Percentiles rank a stretch among this genome's conserved stretches.
phyloP scores from a whole-genome alignment of 1,139 yeast genomes.

The Saccharomyces uvarum region DNA sequence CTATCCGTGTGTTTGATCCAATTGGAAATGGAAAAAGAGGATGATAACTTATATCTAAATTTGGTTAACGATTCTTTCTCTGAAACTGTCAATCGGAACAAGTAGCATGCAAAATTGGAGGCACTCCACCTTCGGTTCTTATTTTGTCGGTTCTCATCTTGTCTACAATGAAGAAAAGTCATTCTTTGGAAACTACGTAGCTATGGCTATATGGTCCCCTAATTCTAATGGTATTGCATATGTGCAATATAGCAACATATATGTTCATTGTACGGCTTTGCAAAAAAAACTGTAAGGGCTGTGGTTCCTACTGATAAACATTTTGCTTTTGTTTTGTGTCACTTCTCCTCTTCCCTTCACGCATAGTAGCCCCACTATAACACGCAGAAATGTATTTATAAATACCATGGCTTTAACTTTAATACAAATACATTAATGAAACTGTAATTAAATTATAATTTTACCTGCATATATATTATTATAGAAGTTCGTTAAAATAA shows the following conservation, averaged over 20 bases:
- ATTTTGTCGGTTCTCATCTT: constrained; percentile 55
- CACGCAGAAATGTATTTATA: neutral
- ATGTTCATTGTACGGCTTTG: constrained; percentile 34
- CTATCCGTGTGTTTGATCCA: neutral
- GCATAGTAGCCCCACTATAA: too few relatives aligned
- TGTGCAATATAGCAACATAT: constrained; percentile 64
- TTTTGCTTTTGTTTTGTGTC: too few relatives aligned
- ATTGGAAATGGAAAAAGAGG: neutral
- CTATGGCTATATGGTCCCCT: constrained; percentile 74
- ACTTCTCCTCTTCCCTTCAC: too few relatives aligned
- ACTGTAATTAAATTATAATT: neutral
- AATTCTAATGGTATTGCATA: constrained; percentile 58
- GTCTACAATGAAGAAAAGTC: constrained; percentile 38
- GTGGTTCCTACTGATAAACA: too few relatives aligned
- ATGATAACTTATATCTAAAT: neutral
- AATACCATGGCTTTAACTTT: neutral
- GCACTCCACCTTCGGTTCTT: constrained; percentile 65
- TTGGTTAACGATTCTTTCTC: neutral
- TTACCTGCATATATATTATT: constrained; percentile 1
- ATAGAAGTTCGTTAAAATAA: neutral
- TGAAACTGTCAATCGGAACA: constrained; percentile 46
- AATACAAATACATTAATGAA: neutral
- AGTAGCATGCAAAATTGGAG: constrained; percentile 67
- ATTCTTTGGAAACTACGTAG: constrained; percentile 34
- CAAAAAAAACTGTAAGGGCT: too few relatives aligned